phyloP scores from a whole-genome alignment of 371 early-diverging fungal genomes.

The Mortierella sp. region DNA sequence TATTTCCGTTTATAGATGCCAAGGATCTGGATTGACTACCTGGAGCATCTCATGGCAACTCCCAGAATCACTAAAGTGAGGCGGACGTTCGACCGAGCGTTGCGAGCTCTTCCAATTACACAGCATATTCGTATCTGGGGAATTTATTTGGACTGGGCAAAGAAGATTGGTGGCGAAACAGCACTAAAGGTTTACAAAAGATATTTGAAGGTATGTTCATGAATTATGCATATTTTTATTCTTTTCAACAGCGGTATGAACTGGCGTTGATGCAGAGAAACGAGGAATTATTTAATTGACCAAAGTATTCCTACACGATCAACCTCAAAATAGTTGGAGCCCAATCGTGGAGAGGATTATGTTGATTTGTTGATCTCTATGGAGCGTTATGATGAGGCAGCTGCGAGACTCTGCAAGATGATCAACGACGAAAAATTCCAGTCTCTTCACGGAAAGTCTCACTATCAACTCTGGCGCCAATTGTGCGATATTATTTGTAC shows the following conservation, averaged over 20 bases:
- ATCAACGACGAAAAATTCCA: constrained; percentile 79
- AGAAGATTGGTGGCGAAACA: constrained; percentile 83
- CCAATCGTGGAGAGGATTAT: constrained; percentile 76
- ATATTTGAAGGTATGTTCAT: constrained; percentile 76
- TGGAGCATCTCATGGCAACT: constrained; percentile 77
- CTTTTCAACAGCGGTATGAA: no score
- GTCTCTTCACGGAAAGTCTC: constrained; percentile 76
- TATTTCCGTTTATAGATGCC: constrained; percentile 70
- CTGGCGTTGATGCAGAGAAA: neutral
- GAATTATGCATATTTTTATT: no score
- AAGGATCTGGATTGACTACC: constrained; percentile 84
- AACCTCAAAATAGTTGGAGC: constrained; percentile 64
- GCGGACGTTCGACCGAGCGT: constrained; percentile 89
- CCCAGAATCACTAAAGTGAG: constrained; percentile 79
- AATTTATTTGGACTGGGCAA: constrained; percentile 84
- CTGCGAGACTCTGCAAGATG: constrained; percentile 74
- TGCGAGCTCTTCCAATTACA: constrained; percentile 92
- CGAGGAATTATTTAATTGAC: neutral
- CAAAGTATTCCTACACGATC: neutral
- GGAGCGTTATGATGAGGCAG: constrained; percentile 88
- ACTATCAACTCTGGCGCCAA: constrained; percentile 89
- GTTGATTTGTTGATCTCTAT: constrained; percentile 76
- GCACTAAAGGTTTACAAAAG: constrained; percentile 83
- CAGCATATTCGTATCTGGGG: constrained; percentile 94
- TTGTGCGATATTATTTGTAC: constrained; percentile 85